Conservation (phyloP, 306 rosid genomes). For the Ziziphus jujuba region DNA sequence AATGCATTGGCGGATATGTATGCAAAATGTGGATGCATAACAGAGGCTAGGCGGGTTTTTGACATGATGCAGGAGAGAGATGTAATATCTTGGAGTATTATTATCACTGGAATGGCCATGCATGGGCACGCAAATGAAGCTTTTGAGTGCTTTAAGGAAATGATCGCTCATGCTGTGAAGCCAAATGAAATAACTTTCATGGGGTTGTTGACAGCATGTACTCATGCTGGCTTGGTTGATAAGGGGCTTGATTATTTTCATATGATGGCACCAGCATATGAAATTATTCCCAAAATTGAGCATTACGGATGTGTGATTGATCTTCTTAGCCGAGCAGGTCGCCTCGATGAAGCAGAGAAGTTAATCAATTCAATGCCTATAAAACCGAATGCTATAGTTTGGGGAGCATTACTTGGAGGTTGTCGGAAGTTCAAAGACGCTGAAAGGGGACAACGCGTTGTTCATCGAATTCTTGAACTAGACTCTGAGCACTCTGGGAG, state of each 20-base stretch:
- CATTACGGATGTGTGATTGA: slow-evolving; percentile 44
- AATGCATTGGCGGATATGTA: slow-evolving; percentile 44
- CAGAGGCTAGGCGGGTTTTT: slow-evolving; percentile 29
- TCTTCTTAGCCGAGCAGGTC: slow-evolving; percentile 39
- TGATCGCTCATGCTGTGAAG: slow-evolving; percentile 27
- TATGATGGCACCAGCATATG: slow-evolving; percentile 27
- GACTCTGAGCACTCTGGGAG: slow-evolving; percentile 46
- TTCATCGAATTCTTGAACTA: slow-evolving; percentile 28
- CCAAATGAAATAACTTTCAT: slow-evolving; percentile 41
- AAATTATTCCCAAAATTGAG: slow-evolving; percentile 33
- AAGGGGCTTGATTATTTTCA: slow-evolving; percentile 33
- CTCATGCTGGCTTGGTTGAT: slow-evolving; percentile 38
- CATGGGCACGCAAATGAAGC: slow-evolving; percentile 40
- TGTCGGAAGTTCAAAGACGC: slow-evolving; percentile 35
- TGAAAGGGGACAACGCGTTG: slow-evolving; percentile 29
- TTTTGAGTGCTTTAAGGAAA: slow-evolving; percentile 25
- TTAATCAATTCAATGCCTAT: slow-evolving; percentile 32
- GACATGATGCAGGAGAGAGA: slow-evolving; percentile 35
- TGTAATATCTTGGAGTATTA: slow-evolving; percentile 42
- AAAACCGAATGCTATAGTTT: slow-evolving; percentile 40
- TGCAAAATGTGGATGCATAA: slow-evolving; percentile 41
- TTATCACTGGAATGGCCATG: slow-evolving; percentile 43
- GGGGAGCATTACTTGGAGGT: slow-evolving; percentile 47
- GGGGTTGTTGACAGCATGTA: slow-evolving; percentile 42
- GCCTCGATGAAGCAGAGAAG: slow-evolving; percentile 36